These are phyloP conservation scores for Calonectria montana DNA, from an alignment of 2,329 filamentous ascomycete genomes.

Conservation along the genomic window DNA sequence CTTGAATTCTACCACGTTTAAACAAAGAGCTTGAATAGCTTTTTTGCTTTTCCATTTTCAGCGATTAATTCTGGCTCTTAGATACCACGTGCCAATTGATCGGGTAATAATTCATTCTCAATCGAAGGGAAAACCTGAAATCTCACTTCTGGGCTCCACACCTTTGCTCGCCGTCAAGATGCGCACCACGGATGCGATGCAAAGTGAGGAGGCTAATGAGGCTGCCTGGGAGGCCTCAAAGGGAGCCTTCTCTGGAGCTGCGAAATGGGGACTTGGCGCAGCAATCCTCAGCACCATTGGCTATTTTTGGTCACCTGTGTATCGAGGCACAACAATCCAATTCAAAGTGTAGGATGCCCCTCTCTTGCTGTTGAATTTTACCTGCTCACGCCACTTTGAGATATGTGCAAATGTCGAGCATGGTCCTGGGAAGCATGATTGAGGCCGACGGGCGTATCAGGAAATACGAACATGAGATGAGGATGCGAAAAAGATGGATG, in stretches of 20 bases:
- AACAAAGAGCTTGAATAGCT: conserved; percentile 27
- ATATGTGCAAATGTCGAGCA: conserved; percentile 86
- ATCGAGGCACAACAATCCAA: conserved; percentile 77
- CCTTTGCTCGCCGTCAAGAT: conserved; percentile 26
- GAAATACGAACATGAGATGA: conserved; percentile 73
- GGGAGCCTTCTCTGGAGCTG: conserved; percentile 74
- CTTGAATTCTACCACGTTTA: conserved; percentile 19
- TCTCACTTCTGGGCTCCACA: background rate
- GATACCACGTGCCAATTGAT: background rate
- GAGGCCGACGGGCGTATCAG: conserved; percentile 78
- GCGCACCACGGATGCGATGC: conserved; percentile 61
- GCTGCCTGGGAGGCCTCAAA: conserved; percentile 78
- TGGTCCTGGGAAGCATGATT: conserved; percentile 82
- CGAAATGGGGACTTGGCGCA: conserved; percentile 78
- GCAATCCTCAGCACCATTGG: conserved; percentile 72
- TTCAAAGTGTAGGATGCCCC: conserved; percentile 76
- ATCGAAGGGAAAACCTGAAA: background rate
- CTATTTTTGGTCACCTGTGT: conserved; percentile 75
- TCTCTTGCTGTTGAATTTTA: background rate
- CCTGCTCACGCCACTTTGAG: conserved; percentile 54
- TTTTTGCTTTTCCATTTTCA: conserved; percentile 8
- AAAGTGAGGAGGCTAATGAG: conserved; percentile 73
- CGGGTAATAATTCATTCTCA: background rate
- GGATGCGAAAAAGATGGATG: conserved; percentile 72
- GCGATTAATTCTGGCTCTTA: background rate